Evolutionary conservation across 305 asterid species (phyloP), one percentile per base, ranked within the genome.

Genomic region (Plantago lanceolata): DNA sequence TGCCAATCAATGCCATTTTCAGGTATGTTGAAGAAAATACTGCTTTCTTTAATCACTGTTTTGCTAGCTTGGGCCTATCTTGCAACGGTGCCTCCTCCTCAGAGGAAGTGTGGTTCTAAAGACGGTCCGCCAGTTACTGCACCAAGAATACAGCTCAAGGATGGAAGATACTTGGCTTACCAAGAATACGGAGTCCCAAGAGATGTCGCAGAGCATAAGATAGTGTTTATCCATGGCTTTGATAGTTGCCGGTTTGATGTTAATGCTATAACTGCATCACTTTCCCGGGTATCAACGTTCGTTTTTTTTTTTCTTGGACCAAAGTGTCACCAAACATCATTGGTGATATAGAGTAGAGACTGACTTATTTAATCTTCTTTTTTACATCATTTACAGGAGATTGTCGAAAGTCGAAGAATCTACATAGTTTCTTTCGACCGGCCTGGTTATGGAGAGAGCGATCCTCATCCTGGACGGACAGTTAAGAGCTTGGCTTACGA

Each of bases 391-490:
- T 48, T 48, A 6, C 82, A 84, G 95, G 91, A 76, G 20, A 63
- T 81, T 16, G 64, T 79, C 47, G 84, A 89, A 67, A 78, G 70
- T 66, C 26, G 72, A 71, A 87, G 85, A 61, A 64, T 87, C 43
- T 81, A 87, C 74, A 68, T 85, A 45, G 90, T 87, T 50, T 82
- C 96, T 6, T 83, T 90, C 47, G 97, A 90, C 54, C 82, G 90
- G 65, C 90, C 97, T 24, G 97, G 97, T 69, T 83, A 89, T 76
- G 95, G 94, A 50, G 92, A 89, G 80, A 89, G 97, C 59, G 95
- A 86, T 71, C 95, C 95, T 55, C 57, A 87, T 65, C 87, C 90
- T 7, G 73, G 66, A 9, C 78, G 66, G 68, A 82, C 89, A 2
- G 40, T 79, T 20, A 72, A 75, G 63, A 78, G 82, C 68, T 69